Percentiles rank a stretch among this genome's conserved stretches.
Conservation (phyloP, 352 stramenopile genomes). For the Aphanomyces stellatus region DNA sequence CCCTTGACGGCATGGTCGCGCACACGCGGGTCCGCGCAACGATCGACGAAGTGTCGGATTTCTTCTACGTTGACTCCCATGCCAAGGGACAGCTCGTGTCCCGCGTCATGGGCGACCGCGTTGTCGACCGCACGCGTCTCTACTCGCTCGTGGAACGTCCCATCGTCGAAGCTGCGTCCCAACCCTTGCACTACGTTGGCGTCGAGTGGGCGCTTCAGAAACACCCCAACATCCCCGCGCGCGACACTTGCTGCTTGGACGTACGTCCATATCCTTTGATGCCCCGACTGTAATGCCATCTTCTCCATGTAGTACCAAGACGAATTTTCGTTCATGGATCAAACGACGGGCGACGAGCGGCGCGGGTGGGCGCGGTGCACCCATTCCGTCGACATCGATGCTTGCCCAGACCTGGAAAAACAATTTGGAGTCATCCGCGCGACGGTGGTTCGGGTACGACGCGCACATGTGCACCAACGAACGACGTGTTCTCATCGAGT, state of each 20-base stretch:
- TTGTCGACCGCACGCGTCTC: neutral
- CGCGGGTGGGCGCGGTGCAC: conserved; percentile 9
- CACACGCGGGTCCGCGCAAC: neutral
- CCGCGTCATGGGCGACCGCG: neutral
- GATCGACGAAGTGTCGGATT: conserved; percentile 1
- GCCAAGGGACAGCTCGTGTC: neutral
- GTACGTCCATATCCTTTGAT: neutral
- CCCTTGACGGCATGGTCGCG: neutral
- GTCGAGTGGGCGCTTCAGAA: neutral
- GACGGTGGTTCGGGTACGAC: neutral
- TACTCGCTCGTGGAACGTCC: neutral
- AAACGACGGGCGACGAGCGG: neutral
- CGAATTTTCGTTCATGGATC: conserved; percentile 11
- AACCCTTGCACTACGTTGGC: conserved; percentile 3
- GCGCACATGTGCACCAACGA: too few species aligned
- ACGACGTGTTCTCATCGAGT: neutral
- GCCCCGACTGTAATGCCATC: neutral
- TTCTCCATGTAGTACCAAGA: conserved; percentile 4
- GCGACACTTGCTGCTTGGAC: conserved; percentile 12
- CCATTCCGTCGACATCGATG: neutral
- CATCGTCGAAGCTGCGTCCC: neutral
- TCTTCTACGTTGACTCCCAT: neutral
- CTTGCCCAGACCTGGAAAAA: neutral
- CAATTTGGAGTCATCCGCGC: neutral
- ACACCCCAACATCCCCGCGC: neutral